Base-by-base conservation (phyloP, 768 basidiomycete genomes). In the Gloeostereum incarnatum region DNA sequence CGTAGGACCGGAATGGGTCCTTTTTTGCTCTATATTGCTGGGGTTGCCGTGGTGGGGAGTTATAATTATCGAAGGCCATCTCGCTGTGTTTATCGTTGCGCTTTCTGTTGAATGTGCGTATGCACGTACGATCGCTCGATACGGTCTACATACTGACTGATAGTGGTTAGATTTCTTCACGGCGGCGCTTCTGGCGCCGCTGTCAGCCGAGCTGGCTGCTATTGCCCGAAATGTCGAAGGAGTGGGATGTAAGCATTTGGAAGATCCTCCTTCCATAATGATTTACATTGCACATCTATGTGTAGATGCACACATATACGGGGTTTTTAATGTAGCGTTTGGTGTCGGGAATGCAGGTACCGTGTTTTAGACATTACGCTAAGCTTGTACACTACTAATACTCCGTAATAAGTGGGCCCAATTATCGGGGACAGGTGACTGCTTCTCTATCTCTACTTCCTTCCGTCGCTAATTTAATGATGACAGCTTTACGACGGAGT, bases 291-390 rank as follows among this genome's bases (percentile, higher is more conserved):
- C n/a, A n/a, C n/a, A n/a, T 31, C 21, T 14, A 2, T 14, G 4
- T 32, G 20, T 46, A 86, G 84, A 80, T 55, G 83, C 71, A 1
- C 82, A 86, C 48, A 66, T 81, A 3, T 87, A 83, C 47, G 83
- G 75, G 3, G 77, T 74, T 1, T 84, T 83, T 51, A 88, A 85
- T 57, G 50, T 86, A 8, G 74, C 73, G 2, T 84, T 75, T 44
- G 82, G 78, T 1, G n/a, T n/a, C n/a, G n/a, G n/a, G n/a, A n/a
- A n/a, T n/a, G n/a, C n/a, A n/a, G n/a, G n/a, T n/a, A n/a, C n/a
- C n/a, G n/a, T n/a, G n/a, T n/a, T n/a, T n/a, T n/a, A n/a, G n/a
- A n/a, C n/a, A n/a, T n/a, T n/a, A n/a, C n/a, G n/a, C n/a, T n/a
- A n/a, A n/a, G n/a, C n/a, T n/a, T n/a, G n/a, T n/a, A n/a, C n/a